phyloP scores from a whole-genome alignment of 306 rosid genomes.

The Cucurbita argyrosperma region DNA sequence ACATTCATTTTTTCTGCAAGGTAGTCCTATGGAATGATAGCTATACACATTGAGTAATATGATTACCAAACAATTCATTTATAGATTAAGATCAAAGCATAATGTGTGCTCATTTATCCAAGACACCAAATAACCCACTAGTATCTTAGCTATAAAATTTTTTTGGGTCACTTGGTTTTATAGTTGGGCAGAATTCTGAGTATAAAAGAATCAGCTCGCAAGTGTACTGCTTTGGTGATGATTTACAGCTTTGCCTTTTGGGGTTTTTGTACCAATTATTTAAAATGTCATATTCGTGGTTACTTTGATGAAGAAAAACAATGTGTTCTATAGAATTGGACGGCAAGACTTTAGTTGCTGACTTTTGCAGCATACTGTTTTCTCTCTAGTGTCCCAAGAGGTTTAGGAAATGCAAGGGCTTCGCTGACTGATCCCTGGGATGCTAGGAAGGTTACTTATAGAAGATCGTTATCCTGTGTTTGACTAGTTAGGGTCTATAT shows the following conservation, averaged over 20 bases:
- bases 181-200: neutral
- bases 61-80: neutral
- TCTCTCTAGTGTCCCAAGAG: neutral
- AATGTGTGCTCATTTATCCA: neutral
- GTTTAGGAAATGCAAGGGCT: neutral
- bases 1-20: neutral
- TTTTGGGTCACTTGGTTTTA: neutral
- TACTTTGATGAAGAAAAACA: neutral
- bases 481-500: neutral
- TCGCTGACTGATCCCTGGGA: neutral
- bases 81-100: neutral
- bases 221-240: neutral
- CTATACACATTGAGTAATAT: neutral
- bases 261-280: neutral
- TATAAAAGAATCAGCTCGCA: neutral
- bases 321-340: neutral
- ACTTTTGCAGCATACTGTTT: neutral
- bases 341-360: neutral
- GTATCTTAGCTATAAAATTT: neutral
- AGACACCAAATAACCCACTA: neutral
- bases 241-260: neutral
- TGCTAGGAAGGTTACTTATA: neutral
- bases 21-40: neutral
- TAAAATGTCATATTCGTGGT: neutral
- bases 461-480: neutral